Conservation (phyloP, 1,139 yeast species). For the Hemisphaericaspora subhashii region DNA sequence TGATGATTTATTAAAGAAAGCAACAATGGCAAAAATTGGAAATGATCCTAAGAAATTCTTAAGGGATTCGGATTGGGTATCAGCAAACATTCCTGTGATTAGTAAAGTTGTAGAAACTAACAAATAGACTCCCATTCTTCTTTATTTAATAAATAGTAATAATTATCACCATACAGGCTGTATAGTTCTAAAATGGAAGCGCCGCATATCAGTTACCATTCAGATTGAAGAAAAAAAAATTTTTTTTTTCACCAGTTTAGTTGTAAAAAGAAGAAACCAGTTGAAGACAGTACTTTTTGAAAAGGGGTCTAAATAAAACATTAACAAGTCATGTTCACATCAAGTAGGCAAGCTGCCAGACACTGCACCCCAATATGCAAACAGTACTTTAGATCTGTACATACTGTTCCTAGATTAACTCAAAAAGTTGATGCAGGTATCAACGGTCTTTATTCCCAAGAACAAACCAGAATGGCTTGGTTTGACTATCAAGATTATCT, state of each 20-base stretch:
- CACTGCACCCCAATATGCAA: slow-evolving; percentile 2
- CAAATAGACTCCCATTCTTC: too few relatives aligned
- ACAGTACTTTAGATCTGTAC: slow-evolving; percentile 38
- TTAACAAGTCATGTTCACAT: slow-evolving; percentile 6
- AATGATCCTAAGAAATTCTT: slow-evolving; percentile 74
- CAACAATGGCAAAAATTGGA: slow-evolving; percentile 31
- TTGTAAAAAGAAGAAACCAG: too few relatives aligned
- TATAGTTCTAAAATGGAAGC: too few relatives aligned
- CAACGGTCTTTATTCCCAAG: slow-evolving; percentile 66
- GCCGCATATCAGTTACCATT: too few relatives aligned
- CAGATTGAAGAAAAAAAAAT: neutral
- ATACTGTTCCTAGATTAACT: slow-evolving; percentile 63
- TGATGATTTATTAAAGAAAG: slow-evolving; percentile 47
- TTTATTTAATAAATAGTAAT: too few relatives aligned
- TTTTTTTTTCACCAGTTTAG: too few relatives aligned
- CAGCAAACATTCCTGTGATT: slow-evolving; percentile 53
- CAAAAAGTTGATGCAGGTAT: slow-evolving; percentile 47
- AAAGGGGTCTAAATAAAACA: too few relatives aligned
- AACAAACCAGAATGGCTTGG: slow-evolving; percentile 79
- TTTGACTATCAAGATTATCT: slow-evolving; percentile 71
- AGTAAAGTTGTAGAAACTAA: slow-evolving; percentile 13
- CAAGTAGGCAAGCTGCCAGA: slow-evolving; percentile 5
- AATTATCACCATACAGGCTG: too few relatives aligned
- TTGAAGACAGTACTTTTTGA: too few relatives aligned
- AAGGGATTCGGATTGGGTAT: slow-evolving; percentile 84